Percentiles rank a stretch among this genome's conserved stretches.
Conservation (phyloP, 495 filamentous ascomycete genomes). For the Xylaria cubensis region DNA sequence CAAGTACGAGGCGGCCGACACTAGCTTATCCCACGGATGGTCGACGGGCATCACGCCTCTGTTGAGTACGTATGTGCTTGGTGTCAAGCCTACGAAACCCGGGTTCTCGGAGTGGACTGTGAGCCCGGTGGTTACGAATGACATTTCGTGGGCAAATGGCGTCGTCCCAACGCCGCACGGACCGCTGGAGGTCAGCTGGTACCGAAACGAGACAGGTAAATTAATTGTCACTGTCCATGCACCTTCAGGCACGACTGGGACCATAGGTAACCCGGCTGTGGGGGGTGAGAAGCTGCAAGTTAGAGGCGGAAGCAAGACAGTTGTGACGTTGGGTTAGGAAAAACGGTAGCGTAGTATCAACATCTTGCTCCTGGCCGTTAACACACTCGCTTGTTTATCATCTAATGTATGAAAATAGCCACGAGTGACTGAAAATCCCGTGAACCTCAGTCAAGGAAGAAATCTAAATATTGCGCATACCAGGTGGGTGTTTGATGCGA, state of each 20-base stretch:
- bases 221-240: not conserved
- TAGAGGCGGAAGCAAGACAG: not conserved
- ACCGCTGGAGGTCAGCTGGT: slow-evolving; percentile 13
- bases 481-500: too few species aligned
- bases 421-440: too few species aligned
- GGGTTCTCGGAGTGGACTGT: slow-evolving; percentile 47
- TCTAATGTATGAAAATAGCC: too few species aligned
- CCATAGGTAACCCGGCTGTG: not conserved
- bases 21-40: slow-evolving; percentile 51
- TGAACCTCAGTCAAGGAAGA: too few species aligned
- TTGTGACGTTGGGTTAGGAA: not conserved
- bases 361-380: too few species aligned
- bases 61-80: slow-evolving; percentile 49
- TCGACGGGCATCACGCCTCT: slow-evolving; percentile 49
- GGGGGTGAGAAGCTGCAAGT: not conserved
- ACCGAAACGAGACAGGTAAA: not conserved
- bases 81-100: slow-evolving; percentile 46
- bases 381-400: too few species aligned
- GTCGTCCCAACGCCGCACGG: slow-evolving; percentile 49
- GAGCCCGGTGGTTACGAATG: slow-evolving; percentile 40
- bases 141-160: slow-evolving; percentile 48
- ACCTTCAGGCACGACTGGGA: not conserved
- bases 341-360: not conserved
- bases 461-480: too few species aligned
- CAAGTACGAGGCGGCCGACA: slow-evolving; percentile 47